Evolutionary conservation across 2,329 filamentous ascomycete species (phyloP).

Genomic region (Teratosphaeria nubilosa): DNA sequence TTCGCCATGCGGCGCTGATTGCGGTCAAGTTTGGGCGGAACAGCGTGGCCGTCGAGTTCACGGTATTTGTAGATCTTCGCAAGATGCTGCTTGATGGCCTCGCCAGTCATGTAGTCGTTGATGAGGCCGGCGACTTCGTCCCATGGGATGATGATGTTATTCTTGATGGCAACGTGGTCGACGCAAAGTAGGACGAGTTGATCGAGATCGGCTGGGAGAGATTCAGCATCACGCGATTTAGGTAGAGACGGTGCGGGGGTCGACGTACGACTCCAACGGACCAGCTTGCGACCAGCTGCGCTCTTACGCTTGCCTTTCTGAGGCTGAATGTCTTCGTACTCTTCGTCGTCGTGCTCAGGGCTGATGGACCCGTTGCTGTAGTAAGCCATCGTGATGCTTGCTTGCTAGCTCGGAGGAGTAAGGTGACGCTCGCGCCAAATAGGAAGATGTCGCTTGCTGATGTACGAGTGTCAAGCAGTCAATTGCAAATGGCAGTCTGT

Average conservation of each 20-base stretch:
- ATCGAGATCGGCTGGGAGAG: conserved; percentile 13
- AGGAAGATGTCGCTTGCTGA: background rate
- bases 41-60: conserved; percentile 3
- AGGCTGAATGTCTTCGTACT: background rate
- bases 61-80: conserved; percentile 17
- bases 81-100: conserved; percentile 20
- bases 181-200: conserved; percentile 17
- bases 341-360: background rate
- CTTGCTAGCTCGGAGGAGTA: background rate
- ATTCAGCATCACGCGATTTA: conserved; percentile 2
- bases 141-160: conserved; percentile 15
- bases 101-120: conserved; percentile 10
- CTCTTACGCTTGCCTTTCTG: conserved; percentile 10
- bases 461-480: background rate
- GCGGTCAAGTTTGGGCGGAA: conserved; percentile 14
- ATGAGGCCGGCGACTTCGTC: conserved; percentile 9
- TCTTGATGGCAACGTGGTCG: conserved; percentile 12
- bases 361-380: background rate
- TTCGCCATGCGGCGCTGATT: conserved; percentile 5
- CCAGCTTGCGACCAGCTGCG: conserved; percentile 15
- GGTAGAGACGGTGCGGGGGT: background rate
- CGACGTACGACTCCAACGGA: conserved; percentile 22
- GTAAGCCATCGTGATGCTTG: background rate
- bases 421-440: background rate
- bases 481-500: background rate